Conservation (phyloP, 371 early-diverging fungal species). For the Circinella umbellata region DNA sequence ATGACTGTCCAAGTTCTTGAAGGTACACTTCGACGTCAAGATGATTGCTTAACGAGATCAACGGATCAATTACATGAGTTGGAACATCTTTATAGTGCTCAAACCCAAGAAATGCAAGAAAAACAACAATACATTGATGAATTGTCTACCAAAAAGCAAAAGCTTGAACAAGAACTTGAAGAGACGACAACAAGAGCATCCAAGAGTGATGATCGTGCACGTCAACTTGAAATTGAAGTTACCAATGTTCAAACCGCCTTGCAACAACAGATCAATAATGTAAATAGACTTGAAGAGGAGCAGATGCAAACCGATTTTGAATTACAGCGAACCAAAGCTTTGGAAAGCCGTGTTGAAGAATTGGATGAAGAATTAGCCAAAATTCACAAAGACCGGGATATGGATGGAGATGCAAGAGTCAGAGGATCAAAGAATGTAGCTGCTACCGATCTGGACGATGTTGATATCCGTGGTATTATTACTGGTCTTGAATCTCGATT, state of each 20-base stretch:
- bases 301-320: conserved; percentile 10
- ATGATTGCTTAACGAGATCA: conserved; percentile 30
- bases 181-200: background rate
- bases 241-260: background rate
- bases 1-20: conserved; percentile 36
- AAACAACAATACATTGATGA: conserved; percentile 9
- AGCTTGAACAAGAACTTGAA: conserved; percentile 21
- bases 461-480: conserved; percentile 11
- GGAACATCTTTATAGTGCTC: conserved; percentile 14
- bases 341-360: conserved; percentile 32
- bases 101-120: conserved; percentile 40
- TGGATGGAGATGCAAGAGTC: background rate
- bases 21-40: conserved; percentile 34
- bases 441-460: conserved; percentile 1
- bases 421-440: background rate
- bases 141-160: background rate
- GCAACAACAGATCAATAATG: conserved; percentile 12
- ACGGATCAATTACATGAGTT: conserved; percentile 36
- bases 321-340: conserved; percentile 15
- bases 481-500: conserved; percentile 14
- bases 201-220: background rate
- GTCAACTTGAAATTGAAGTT: background rate
- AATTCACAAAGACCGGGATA: background rate
- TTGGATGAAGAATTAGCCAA: conserved; percentile 27
- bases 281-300: conserved; percentile 12